Evolutionary conservation across 495 filamentous ascomycete species (phyloP), one percentile per base, ranked within the genome.

Genomic region (Annulohypoxylon bovei): DNA sequence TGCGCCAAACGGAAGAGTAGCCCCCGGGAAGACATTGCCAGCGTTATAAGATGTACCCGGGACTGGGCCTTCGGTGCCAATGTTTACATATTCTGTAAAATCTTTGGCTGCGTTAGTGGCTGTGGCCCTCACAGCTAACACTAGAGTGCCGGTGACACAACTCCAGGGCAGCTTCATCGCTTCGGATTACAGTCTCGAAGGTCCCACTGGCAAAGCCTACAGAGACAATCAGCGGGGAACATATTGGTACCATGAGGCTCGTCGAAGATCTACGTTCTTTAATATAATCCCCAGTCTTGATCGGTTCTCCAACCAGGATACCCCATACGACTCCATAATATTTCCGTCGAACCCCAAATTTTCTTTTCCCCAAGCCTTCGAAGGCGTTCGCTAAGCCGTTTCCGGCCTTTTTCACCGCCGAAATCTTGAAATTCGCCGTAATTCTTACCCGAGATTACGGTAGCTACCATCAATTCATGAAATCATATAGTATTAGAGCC

Each of bases 1-100:
- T 75, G 90, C 87, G 9, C 88, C 87, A 60, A 90, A 91, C 2
- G 90, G 90, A 3, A 83, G 75, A 42, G 83, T 82, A 44, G 85
- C 89, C 0, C 88, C 90, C 20, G 88, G 87, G 74, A 92, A 91
- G 70, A 89, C 86, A 68, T 92, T 91, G 2, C 89, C 90, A 30
- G 87, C 88, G 49, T 37, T 63, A 16, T 65, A 65, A 8, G 63
- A 30, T 27, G 37, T 65, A 12, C 63, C 56, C 8, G 59, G 39
- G 9, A 64, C 50, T 1, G 62, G 49, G 7, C 68, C 68, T 18
- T 67, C 62, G 8, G 68, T 68, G 27, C 73, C 73, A 35, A 75
- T 73, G 49, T 75, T 75, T 1, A 75, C 73, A 64, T 75, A 64
- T 42, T 68, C 16, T 16, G 70, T 56, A 12, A 55, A 70, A 54